A percentile compares a stretch with the other conserved stretches of the same genome.
These are phyloP conservation scores for Lathyrus sativus DNA, from an alignment of 306 rosid genomes.

Conservation along the genomic window DNA sequence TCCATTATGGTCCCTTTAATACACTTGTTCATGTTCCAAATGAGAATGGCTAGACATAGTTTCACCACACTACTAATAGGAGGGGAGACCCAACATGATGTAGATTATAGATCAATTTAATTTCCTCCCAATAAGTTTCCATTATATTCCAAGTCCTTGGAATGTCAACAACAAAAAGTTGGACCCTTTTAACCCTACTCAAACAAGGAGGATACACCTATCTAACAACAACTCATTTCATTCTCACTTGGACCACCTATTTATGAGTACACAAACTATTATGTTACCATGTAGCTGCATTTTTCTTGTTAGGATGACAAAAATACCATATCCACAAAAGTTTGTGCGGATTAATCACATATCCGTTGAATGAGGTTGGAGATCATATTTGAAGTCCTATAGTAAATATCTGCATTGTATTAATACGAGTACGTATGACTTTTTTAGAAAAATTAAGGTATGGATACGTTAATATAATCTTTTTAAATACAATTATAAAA, in stretches of 20 bases:
- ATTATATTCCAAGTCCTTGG: background rate
- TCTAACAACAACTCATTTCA: background rate
- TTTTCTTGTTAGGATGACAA: background rate
- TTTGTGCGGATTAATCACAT: background rate
- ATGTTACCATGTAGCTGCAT: background rate
- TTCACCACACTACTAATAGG: background rate
- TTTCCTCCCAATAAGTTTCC: background rate
- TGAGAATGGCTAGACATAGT: background rate
- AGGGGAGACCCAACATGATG: background rate
- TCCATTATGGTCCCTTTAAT: background rate
- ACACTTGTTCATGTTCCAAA: background rate
- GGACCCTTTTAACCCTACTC: background rate
- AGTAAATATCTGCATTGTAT: no score
- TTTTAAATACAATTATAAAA: no score
- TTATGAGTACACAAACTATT: background rate
- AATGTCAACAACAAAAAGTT: background rate
- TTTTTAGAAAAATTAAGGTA: no score
- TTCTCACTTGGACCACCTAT: conserved; percentile 1
- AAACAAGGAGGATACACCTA: background rate
- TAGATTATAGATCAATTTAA: background rate
- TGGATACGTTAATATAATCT: no score
- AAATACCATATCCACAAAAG: background rate
- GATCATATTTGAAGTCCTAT: background rate
- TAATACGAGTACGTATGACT: no score
- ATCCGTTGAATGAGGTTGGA: background rate